Base-by-base conservation (phyloP, 1,284 basidiomycete species). In the Ganoderma lucidum region DNA sequence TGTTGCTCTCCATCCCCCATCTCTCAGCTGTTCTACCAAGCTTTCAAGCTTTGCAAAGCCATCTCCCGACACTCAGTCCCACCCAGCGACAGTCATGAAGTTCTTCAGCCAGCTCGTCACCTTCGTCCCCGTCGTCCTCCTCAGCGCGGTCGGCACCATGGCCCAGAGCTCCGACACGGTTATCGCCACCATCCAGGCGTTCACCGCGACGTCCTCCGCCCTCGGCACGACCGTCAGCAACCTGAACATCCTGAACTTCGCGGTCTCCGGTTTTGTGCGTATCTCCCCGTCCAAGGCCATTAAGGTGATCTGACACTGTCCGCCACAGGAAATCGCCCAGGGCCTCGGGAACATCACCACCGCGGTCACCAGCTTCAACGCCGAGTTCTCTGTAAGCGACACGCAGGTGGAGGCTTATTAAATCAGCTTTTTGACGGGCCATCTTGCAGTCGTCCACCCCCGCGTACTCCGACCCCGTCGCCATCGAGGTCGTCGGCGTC, bases 291-390 rank as follows among this genome's bases (percentile, higher is more conserved):
- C 37, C n/a, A 28, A 41, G n/a, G 23, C 9, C 37, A 1, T 1
- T 10, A 19, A 39, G 9, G 35, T 4, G 10, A 15, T 28, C 59
- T 61, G 59, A 61, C 32, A 35, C 35, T 8, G 17, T 19, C 42
- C 8, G n/a, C 53, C 17, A 5, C 32, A 61, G 58, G 59, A 61
- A 48, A 62, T 66, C 32, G 59, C 59, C 6, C 45, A 23, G 41
- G 65, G 65, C 23, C 59, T 66, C 14, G 45, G 45, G 5, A 61
- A 66, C 59, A 66, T 66, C 59, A 61, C 59, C 5, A 66, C 35
- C 9, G 45, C 65, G 2, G 65, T 66, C 65, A 30, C n/a, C 30
- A n/a, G 14, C 3, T 66, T 66, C 45, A 66, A 45, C 37, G 37
- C 59, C 14, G 15, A 41, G 37, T 37, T 42, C 35, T 66, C 58